phyloP scores from a whole-genome alignment of 2,329 filamentous ascomycete species.

The Trichothecium roseum region DNA sequence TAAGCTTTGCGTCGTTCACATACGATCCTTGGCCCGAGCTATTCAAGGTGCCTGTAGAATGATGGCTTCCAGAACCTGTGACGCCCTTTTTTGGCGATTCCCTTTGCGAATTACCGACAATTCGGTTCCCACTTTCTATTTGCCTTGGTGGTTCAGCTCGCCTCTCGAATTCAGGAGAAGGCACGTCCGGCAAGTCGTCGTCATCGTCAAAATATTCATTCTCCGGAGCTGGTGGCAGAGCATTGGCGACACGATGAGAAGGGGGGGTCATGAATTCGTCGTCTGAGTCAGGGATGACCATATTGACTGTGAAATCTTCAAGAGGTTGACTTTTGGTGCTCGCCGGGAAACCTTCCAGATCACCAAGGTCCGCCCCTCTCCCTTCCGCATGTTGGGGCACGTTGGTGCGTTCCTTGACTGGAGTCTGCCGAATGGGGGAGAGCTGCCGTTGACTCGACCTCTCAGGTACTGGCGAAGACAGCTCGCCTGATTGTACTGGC shows the following conservation, averaged over 20 bases:
- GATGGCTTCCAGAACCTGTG: not conserved
- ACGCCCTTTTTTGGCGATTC: not conserved
- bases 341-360: not conserved
- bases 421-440: not conserved
- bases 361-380: not conserved
- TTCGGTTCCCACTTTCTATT: too few species aligned
- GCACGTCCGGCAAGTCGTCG: not conserved
- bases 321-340: constrained; percentile 7
- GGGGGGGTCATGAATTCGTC: constrained; percentile 40
- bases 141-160: too few species aligned
- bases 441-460: not conserved
- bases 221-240: constrained; percentile 1
- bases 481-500: not conserved
- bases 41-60: not conserved
- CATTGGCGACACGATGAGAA: constrained; percentile 19
- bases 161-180: too few species aligned
- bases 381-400: not conserved
- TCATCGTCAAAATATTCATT: not conserved
- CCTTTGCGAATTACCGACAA: not conserved
- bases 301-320: constrained; percentile 13
- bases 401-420: not conserved
- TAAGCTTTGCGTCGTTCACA: not conserved
- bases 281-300: constrained; percentile 45
- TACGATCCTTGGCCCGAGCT: not conserved
- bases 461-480: not conserved